Evolutionary conservation across 768 basidiomycete genomes (phyloP).

Genomic region (Tulasnella sp.): DNA sequence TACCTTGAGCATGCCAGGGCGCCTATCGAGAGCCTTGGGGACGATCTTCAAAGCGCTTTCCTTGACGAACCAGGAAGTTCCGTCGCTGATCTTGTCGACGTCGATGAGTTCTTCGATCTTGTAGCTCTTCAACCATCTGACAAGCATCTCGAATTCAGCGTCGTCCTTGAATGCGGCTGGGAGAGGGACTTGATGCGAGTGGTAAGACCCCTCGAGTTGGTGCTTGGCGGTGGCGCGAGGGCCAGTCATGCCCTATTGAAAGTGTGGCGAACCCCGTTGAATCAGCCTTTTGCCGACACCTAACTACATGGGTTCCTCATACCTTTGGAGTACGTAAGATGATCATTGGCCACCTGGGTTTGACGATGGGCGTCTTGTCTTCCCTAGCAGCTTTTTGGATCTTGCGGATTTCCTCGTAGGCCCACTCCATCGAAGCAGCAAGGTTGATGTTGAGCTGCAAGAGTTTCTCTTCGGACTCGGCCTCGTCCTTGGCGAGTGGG

Average conservation of each 20-base stretch:
- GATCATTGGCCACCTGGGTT: conserved; percentile 89
- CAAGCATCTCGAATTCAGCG: conserved; percentile 60
- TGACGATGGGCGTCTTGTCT: conserved; percentile 64
- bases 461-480: conserved; percentile 42
- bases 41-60: conserved; percentile 55
- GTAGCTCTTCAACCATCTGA: conserved; percentile 74
- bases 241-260: conserved; percentile 55
- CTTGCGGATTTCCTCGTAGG: conserved; percentile 60
- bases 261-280: not conserved
- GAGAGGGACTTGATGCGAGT: conserved; percentile 85
- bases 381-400: conserved; percentile 77
- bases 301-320: not conserved
- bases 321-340: conserved; percentile 82
- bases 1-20: conserved; percentile 60
- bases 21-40: conserved; percentile 54
- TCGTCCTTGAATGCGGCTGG: conserved; percentile 61
- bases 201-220: conserved; percentile 76
- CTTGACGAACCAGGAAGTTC: conserved; percentile 29
- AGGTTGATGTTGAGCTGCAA: conserved; percentile 63
- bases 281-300: not conserved
- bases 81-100: conserved; percentile 30
- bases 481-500: conserved; percentile 42
- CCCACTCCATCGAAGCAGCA: conserved; percentile 81
- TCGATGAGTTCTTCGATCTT: conserved; percentile 63
- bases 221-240: conserved; percentile 66